Conservation (phyloP, 176 grass and related monocot genomes). For the Elymus sibiricus region DNA sequence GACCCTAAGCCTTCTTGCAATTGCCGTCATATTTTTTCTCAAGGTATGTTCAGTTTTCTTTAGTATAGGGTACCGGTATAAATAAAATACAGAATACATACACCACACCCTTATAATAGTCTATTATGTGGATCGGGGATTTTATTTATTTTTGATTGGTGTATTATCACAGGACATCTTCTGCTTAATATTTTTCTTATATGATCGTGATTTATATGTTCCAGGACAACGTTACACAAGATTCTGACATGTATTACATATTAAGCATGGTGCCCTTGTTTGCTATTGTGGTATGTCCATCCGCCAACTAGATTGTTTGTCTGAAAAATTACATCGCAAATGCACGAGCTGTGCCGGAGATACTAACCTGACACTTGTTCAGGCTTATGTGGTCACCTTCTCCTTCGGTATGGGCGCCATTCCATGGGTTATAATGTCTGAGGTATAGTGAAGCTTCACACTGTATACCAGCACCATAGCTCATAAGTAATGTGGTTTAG, state of each 20-base stretch:
- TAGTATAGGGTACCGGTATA: not conserved
- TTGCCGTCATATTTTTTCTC: slow-evolving; percentile 78
- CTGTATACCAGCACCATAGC: not conserved
- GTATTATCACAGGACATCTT: not conserved
- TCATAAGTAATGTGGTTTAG: slow-evolving; percentile 21
- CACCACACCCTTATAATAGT: too few relatives aligned
- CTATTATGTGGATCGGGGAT: too few relatives aligned
- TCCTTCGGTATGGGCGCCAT: slow-evolving; percentile 93
- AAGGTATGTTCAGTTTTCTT: slow-evolving; percentile 45
- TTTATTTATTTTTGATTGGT: too few relatives aligned
- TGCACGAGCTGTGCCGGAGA: not conserved
- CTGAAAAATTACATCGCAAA: slow-evolving; percentile 9
- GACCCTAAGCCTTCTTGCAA: slow-evolving; percentile 73
- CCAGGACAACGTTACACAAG: slow-evolving; percentile 56
- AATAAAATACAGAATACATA: not conserved
- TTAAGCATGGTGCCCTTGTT: slow-evolving; percentile 79
- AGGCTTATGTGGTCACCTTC: slow-evolving; percentile 78
- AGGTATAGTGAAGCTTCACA: slow-evolving; percentile 45
- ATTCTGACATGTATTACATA: slow-evolving; percentile 55
- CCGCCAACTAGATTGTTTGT: not conserved
- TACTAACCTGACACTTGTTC: slow-evolving; percentile 21
- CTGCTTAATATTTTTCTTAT: not conserved
- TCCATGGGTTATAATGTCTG: slow-evolving; percentile 99
- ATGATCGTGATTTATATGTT: slow-evolving; percentile 26
- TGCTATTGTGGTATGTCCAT: slow-evolving; percentile 71